Evolutionary conservation across 1,284 basidiomycete species (phyloP).

Genomic region (Peniophora sp.): DNA sequence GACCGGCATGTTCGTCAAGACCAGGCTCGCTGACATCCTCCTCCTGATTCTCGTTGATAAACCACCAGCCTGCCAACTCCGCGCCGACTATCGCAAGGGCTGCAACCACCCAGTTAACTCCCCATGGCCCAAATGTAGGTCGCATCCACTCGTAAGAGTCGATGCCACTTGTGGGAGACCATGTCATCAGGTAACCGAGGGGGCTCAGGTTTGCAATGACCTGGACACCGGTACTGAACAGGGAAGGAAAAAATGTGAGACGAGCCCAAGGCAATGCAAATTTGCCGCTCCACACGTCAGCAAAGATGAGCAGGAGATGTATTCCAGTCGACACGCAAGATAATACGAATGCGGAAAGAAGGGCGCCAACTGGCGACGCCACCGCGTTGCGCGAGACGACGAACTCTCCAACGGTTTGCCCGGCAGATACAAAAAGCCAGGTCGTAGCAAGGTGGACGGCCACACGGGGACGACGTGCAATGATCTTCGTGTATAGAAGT

Average conservation of each 20-base stretch:
- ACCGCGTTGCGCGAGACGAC: conserved; percentile 47
- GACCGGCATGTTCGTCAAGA: background rate
- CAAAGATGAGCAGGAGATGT: conserved; percentile 30
- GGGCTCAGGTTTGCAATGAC: conserved; percentile 45
- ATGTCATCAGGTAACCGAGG: conserved; percentile 60
- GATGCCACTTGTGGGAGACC: conserved; percentile 50
- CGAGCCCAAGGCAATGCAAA: conserved; percentile 32
- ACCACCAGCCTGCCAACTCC: conserved; percentile 42
- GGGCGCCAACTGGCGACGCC: conserved; percentile 40
- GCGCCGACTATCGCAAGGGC: conserved; percentile 64
- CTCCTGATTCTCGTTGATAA: conserved; percentile 34
- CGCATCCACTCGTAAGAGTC: conserved; percentile 57
- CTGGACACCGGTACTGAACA: conserved; percentile 59
- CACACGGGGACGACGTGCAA: conserved; percentile 28
- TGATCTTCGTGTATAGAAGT: conserved; percentile 39
- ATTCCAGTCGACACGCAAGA: conserved; percentile 36
- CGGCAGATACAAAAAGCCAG: conserved; percentile 35
- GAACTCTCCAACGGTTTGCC: conserved; percentile 38
- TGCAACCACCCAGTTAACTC: conserved; percentile 62
- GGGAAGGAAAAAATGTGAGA: conserved; percentile 55
- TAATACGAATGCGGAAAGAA: conserved; percentile 34
- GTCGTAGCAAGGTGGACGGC: conserved; percentile 25
- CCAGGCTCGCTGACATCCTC: background rate
- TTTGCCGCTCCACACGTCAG: conserved; percentile 24
- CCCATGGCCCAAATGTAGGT: conserved; percentile 45